phyloP scores from a whole-genome alignment of 2,329 filamentous ascomycete genomes.

The Emydomyces testavorans region DNA sequence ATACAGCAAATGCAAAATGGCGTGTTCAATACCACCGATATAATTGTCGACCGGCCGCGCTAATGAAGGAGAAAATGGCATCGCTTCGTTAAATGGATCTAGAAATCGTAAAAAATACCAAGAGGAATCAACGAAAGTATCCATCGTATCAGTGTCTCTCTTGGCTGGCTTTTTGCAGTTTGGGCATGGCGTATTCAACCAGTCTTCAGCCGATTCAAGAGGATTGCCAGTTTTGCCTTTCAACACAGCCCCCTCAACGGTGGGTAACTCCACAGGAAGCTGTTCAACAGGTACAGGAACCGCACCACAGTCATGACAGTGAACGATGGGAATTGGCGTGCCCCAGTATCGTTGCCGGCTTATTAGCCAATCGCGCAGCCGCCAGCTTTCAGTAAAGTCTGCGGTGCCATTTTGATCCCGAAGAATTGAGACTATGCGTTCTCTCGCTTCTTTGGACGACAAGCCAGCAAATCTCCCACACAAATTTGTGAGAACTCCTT shows the following conservation, averaged over 20 bases:
- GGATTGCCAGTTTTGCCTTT: conserved; percentile 64
- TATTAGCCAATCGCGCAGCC: conserved; percentile 77
- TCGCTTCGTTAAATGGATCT: conserved; percentile 53
- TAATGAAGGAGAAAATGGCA: conserved; percentile 48
- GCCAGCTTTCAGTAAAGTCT: conserved; percentile 59
- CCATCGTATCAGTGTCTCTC: conserved; percentile 88
- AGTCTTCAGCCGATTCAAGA: conserved; percentile 58
- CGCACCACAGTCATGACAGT: conserved; percentile 64
- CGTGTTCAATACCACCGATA: conserved; percentile 79
- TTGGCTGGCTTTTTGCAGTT: conserved; percentile 56
- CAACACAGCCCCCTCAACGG: conserved; percentile 56
- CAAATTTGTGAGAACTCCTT: conserved; percentile 56
- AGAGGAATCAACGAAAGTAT: conserved; percentile 89
- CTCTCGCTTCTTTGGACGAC: conserved; percentile 50
- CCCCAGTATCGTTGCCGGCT: conserved; percentile 92
- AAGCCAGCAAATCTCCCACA: conserved; percentile 56
- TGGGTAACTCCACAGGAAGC: conserved; percentile 64
- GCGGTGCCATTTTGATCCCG: conserved; percentile 45
- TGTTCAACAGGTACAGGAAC: conserved; percentile 67
- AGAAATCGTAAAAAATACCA: conserved; percentile 66
- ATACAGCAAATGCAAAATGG: conserved; percentile 80
- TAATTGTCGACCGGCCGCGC: conserved; percentile 75
- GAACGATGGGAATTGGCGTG: conserved; percentile 76
- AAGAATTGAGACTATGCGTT: conserved; percentile 46
- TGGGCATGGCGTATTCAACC: conserved; percentile 65